Percentiles rank a stretch among this genome's conserved stretches.
Conservation (phyloP, 106 monocot species). For the Allium cepa region DNA sequence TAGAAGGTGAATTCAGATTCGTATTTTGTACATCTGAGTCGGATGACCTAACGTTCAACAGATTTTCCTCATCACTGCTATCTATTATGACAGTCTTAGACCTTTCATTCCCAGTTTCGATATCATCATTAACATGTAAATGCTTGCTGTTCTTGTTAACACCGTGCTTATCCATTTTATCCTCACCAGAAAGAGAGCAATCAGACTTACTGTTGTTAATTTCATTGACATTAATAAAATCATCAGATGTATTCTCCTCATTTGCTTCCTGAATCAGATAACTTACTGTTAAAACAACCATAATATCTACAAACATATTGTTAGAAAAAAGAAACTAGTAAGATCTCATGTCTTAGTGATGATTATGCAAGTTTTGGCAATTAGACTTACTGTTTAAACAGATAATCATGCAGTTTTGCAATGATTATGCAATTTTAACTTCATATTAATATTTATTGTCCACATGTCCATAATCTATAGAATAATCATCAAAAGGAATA, state of each 20-base stretch:
- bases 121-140: conserved; percentile 27
- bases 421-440: neutral
- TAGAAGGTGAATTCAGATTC: conserved; percentile 8
- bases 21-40: conserved; percentile 5
- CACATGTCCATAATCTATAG: neutral
- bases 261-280: no score
- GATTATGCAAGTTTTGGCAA: no score
- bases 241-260: no score
- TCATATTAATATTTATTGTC: neutral
- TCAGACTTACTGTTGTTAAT: no score
- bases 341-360: neutral
- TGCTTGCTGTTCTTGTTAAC: conserved; percentile 20
- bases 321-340: no score
- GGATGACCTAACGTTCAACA: conserved; percentile 1
- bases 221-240: no score
- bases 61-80: conserved; percentile 60
- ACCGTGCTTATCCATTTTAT: conserved; percentile 10
- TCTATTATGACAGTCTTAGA: conserved; percentile 42
- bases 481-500: neutral
- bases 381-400: conserved; percentile 14
- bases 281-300: no score
- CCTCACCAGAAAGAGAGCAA: neutral
- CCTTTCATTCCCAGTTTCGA: conserved; percentile 31
- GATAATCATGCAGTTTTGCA: neutral
- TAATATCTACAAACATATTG: no score